Percentiles rank a stretch among this genome's conserved stretches.
Evolutionary conservation across 2,329 filamentous ascomycete genomes (phyloP).

Genomic region (Shiraia bambusicola): DNA sequence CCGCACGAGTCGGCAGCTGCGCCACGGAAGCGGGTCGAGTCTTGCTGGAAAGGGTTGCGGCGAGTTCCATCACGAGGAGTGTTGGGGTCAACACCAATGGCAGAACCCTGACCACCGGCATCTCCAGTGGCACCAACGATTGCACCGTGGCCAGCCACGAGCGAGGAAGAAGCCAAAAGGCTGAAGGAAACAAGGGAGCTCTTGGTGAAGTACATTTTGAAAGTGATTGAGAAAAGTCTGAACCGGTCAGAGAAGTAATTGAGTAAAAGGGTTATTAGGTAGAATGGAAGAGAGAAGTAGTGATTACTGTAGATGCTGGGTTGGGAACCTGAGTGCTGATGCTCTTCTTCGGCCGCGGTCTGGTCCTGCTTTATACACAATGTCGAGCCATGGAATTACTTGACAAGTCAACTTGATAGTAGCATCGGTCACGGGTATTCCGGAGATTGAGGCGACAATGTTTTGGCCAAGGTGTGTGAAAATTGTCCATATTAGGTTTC

Average conservation of each 20-base stretch:
- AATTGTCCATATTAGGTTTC: conserved; percentile 19
- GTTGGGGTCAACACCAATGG: conserved; percentile 55
- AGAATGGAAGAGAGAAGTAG: conserved; percentile 31
- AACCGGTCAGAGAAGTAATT: conserved; percentile 39
- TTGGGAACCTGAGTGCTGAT: conserved; percentile 41
- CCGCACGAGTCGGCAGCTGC: conserved; percentile 56
- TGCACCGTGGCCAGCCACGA: conserved; percentile 63
- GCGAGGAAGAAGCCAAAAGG: conserved; percentile 56
- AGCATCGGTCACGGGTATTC: conserved; percentile 9
- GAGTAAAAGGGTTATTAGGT: conserved; percentile 25
- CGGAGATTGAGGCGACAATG: conserved; percentile 18
- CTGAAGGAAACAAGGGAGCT: conserved; percentile 46
- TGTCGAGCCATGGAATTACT: background rate
- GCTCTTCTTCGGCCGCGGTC: conserved; percentile 22
- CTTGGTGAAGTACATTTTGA: conserved; percentile 48
- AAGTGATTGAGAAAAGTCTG: conserved; percentile 28
- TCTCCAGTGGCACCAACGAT: conserved; percentile 62
- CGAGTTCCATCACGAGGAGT: conserved; percentile 64
- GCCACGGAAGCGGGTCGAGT: conserved; percentile 63
- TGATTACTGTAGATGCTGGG: conserved; percentile 39
- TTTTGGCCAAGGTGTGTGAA: conserved; percentile 39
- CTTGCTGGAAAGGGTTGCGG: conserved; percentile 64
- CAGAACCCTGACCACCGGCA: conserved; percentile 54
- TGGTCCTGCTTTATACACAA: conserved; percentile 31
- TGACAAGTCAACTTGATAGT: background rate